Percentiles rank a stretch among this genome's conserved stretches.
phyloP scores from a whole-genome alignment of 2,329 filamentous ascomycete species.

The Beauveria sp. region DNA sequence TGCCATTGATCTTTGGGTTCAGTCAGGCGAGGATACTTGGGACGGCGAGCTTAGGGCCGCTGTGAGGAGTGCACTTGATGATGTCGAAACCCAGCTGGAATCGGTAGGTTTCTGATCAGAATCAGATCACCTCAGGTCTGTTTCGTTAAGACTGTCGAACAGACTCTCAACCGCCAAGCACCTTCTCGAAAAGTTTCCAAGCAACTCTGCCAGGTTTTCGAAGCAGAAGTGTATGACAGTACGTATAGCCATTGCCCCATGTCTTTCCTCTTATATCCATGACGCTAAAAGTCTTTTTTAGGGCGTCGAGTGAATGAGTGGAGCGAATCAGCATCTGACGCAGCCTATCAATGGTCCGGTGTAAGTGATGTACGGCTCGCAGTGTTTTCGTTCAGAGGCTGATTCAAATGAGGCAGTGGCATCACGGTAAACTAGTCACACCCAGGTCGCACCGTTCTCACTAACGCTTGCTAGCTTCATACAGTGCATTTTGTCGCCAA shows the following conservation, averaged over 20 bases:
- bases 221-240: constrained; percentile 4
- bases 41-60: constrained; percentile 28
- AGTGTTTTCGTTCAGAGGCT: not conserved
- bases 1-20: constrained; percentile 35
- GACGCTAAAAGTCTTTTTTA: not conserved
- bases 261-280: not conserved
- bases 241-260: not conserved
- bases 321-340: constrained; percentile 20
- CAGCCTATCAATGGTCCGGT: constrained; percentile 24
- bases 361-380: constrained; percentile 19
- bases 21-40: constrained; percentile 31
- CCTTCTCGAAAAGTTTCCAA: not conserved
- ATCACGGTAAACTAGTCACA: constrained; percentile 15
- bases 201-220: not conserved
- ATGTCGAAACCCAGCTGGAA: constrained; percentile 24
- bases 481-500: constrained; percentile 35
- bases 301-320: constrained; percentile 16
- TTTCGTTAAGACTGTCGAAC: not conserved
- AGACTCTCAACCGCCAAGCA: not conserved
- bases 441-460: not conserved
- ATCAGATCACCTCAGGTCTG: constrained; percentile 1
- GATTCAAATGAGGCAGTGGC: constrained; percentile 18
- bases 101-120: constrained; percentile 19
- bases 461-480: constrained; percentile 22
- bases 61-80: constrained; percentile 25